These are phyloP conservation scores for Xylariaceae sp. DNA, from an alignment of 2,329 filamentous ascomycete genomes.

Conservation along the genomic window DNA sequence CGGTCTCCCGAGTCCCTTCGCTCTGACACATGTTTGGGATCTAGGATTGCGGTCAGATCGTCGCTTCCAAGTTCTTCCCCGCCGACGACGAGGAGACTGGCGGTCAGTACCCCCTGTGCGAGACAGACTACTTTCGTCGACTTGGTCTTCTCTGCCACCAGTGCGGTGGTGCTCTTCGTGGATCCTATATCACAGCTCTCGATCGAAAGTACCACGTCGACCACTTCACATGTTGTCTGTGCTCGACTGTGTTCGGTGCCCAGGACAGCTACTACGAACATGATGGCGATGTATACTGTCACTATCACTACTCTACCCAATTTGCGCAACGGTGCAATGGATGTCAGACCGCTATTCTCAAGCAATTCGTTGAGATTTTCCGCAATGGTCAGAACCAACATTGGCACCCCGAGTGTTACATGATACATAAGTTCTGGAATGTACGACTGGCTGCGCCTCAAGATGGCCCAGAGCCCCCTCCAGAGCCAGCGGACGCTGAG, in stretches of 20 bases:
- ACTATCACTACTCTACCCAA: conserved; percentile 97
- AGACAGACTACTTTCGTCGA: conserved; percentile 94
- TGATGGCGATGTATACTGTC: conserved; percentile 92
- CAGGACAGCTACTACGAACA: conserved; percentile 99
- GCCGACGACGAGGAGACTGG: conserved; percentile 85
- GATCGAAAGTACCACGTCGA: conserved; percentile 99
- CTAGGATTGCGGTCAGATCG: conserved; percentile 94
- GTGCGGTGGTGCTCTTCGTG: conserved; percentile 87
- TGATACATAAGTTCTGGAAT: conserved; percentile 99
- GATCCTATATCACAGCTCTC: conserved; percentile 95
- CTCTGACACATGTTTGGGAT: conserved; percentile 12
- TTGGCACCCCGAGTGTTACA: conserved; percentile 99
- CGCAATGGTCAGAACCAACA: conserved; percentile 97
- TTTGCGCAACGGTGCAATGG: conserved; percentile 96
- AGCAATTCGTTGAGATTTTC: conserved; percentile 99
- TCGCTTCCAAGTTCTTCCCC: conserved; percentile 98
- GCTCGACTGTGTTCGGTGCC: conserved; percentile 95
- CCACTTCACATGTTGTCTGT: conserved; percentile 97
- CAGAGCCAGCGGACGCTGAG: conserved; percentile 51
- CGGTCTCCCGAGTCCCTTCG: not conserved
- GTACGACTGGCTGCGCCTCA: conserved; percentile 72
- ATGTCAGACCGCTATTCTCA: conserved; percentile 93
- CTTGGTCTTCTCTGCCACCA: conserved; percentile 88
- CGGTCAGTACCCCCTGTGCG: conserved; percentile 90
- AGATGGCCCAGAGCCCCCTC: conserved; percentile 44